phyloP scores from a whole-genome alignment of 2,329 filamentous ascomycete genomes.

The Xylariaceae sp. region DNA sequence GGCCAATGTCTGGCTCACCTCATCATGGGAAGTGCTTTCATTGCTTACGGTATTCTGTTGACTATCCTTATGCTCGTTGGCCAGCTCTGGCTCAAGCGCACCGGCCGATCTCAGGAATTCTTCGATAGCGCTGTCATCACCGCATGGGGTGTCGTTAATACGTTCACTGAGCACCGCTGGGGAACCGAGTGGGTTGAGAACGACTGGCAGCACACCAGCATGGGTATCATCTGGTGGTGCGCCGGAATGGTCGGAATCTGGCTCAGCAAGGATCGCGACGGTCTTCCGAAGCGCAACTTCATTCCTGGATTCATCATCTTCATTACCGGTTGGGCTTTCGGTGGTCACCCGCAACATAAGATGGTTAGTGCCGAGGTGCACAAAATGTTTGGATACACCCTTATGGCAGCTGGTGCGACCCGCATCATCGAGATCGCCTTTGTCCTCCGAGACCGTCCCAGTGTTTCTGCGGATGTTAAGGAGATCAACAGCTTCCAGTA shows the following conservation, averaged over 20 bases:
- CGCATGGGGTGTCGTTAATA: constrained; percentile 94
- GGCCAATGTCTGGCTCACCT: constrained; percentile 95
- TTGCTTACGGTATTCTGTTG: constrained; percentile 84
- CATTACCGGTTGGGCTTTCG: constrained; percentile 94
- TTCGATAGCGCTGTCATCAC: constrained; percentile 90
- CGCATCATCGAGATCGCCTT: constrained; percentile 91
- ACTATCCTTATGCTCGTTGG: constrained; percentile 83
- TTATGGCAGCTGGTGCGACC: constrained; percentile 82
- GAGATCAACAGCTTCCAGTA: constrained; percentile 68
- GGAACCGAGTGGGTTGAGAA: constrained; percentile 83
- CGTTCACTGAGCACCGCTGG: constrained; percentile 96
- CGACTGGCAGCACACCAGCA: constrained; percentile 96
- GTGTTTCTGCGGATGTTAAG: constrained; percentile 60
- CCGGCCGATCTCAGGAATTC: constrained; percentile 89
- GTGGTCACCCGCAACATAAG: constrained; percentile 77
- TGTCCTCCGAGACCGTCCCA: constrained; percentile 66
- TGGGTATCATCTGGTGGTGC: constrained; percentile 99
- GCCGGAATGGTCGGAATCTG: constrained; percentile 88
- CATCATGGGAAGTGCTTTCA: constrained; percentile 97
- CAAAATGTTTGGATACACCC: constrained; percentile 83
- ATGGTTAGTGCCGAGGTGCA: constrained; percentile 85
- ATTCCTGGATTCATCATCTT: constrained; percentile 87
- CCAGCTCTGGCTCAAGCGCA: constrained; percentile 76
- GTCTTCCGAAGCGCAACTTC: constrained; percentile 84
- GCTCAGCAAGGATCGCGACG: constrained; percentile 79